Evolutionary conservation across 73 alveolate genomes (phyloP).

Genomic region (Paramecium caudatum): DNA sequence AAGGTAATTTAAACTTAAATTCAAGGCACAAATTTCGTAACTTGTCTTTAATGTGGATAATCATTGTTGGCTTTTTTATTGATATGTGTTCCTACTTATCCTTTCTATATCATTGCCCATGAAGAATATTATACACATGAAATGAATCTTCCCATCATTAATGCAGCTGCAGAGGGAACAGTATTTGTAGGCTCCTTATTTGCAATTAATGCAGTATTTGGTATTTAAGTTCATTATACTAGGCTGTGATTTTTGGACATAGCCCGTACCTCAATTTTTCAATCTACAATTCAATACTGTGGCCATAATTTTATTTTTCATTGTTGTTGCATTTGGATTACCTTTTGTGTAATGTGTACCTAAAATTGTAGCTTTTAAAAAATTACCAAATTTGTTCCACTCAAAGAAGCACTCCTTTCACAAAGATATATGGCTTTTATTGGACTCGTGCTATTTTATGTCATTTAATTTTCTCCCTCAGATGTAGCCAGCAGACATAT

Average conservation of each 20-base stretch:
- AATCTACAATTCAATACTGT: constrained; percentile 27
- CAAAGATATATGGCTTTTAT: constrained; percentile 14
- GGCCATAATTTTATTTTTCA: neutral
- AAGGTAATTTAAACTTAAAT: constrained; percentile 14
- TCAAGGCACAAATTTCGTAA: constrained; percentile 52
- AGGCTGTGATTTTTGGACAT: constrained; percentile 29
- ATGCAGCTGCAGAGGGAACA: constrained; percentile 68
- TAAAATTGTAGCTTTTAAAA: constrained; percentile 28
- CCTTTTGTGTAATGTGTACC: constrained; percentile 40
- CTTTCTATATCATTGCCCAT: constrained; percentile 53
- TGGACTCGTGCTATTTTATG: neutral
- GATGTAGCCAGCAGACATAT: constrained; percentile 28
- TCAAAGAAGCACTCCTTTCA: neutral
- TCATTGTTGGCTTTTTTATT: constrained; percentile 1
- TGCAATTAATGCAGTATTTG: constrained; percentile 49
- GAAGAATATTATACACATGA: constrained; percentile 65
- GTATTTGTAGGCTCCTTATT: neutral
- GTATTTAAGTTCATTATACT: neutral
- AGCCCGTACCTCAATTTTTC: neutral
- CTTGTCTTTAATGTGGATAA: constrained; percentile 39
- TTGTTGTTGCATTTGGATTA: constrained; percentile 30
- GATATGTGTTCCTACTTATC: constrained; percentile 12
- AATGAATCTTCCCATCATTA: constrained; percentile 56
- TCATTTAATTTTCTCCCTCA: constrained; percentile 39
- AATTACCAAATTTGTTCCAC: constrained; percentile 38